Evolutionary conservation across 1,284 basidiomycete genomes (phyloP), one percentile per base, ranked within the genome.

Genomic region (Cryptococcus sp.): DNA sequence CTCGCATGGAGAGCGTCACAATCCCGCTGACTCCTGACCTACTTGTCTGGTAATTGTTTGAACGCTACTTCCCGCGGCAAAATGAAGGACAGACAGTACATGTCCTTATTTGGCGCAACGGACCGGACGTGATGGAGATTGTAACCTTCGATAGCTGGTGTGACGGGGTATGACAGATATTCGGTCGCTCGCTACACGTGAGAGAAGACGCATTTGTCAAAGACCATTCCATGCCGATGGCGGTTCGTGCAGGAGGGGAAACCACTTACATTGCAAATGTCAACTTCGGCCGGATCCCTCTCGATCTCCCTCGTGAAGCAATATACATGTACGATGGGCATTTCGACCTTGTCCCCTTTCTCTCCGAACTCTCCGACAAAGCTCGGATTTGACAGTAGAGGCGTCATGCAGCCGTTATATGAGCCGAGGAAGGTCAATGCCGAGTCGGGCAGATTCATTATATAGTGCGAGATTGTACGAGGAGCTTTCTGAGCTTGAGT

Each of bases 31-130:
- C 30, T 35, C 8, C 30, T 10, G 30, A 2, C 2, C 30, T 35
- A n/a, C 19, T 16, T 41, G 22, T 1, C 22, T 20, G 43, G 27
- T 38, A 50, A 13, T 8, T 49, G 10, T n/a, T 13, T 63, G 53
- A 79, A 80, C 8, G 80, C 79, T 4, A 82, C 79, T 58, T 80
- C 67, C 15, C 62, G 53, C 19, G 93, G 91, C 22, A 98, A 83
- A 49, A 88, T 82, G 82, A 99, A 99, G 70, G 88, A 89, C 54
- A 99, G 85, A 79, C 96, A 96, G 78, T 96, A 99, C 96, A 99
- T 99, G 70, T 95, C 90, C 80, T 99, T 99, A 80, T 88, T 91
- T 3, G 96, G 96, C 2, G 95, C 93, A 8, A 99, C 95, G 15
- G 89, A 88, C 50, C 96, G 86, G 38, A 99, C 95, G 65, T 88